Evolutionary conservation across 805 yeast genomes (phyloP).

Genomic region (Kluyveromyces aestuarii): DNA sequence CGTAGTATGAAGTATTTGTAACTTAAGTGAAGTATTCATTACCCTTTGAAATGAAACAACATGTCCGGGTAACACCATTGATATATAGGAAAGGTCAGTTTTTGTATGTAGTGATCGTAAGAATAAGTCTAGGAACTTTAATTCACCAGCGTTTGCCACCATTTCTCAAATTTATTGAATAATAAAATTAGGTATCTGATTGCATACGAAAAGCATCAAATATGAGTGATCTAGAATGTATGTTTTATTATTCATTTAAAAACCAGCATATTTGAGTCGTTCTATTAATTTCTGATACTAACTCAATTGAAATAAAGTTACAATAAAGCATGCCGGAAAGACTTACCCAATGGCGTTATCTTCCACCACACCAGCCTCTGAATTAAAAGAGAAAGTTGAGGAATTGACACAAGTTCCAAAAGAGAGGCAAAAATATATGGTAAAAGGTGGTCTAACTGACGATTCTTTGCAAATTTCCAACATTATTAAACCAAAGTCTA

Average conservation of each 20-base stretch:
- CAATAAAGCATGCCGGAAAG: slow-evolving; percentile 62
- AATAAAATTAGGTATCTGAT: slow-evolving; percentile 1
- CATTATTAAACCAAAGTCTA: slow-evolving; percentile 50
- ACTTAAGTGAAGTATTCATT: too few relatives aligned
- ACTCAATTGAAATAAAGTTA: slow-evolving; percentile 12
- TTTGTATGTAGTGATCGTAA: too few relatives aligned
- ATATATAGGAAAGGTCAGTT: too few relatives aligned
- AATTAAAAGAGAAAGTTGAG: slow-evolving; percentile 58
- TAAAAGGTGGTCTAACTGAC: slow-evolving; percentile 79
- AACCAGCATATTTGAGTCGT: not conserved
- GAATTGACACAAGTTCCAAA: slow-evolving; percentile 76
- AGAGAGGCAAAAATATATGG: slow-evolving; percentile 80
- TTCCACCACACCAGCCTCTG: slow-evolving; percentile 35
- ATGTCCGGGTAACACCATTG: too few relatives aligned
- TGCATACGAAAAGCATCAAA: not conserved
- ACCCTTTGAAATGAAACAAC: too few relatives aligned
- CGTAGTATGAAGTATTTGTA: not conserved
- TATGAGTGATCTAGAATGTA: slow-evolving; percentile 1
- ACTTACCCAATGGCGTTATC: slow-evolving; percentile 39
- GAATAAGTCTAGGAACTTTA: too few relatives aligned
- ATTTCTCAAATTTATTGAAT: not conserved
- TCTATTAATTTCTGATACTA: not conserved
- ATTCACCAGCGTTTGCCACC: not conserved
- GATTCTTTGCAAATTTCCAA: slow-evolving; percentile 35
- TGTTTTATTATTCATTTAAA: not conserved